Evolutionary conservation across 352 stramenopile genomes (phyloP), one percentile per base, ranked within the genome.

Genomic region (Phytophthora uliginosa): DNA sequence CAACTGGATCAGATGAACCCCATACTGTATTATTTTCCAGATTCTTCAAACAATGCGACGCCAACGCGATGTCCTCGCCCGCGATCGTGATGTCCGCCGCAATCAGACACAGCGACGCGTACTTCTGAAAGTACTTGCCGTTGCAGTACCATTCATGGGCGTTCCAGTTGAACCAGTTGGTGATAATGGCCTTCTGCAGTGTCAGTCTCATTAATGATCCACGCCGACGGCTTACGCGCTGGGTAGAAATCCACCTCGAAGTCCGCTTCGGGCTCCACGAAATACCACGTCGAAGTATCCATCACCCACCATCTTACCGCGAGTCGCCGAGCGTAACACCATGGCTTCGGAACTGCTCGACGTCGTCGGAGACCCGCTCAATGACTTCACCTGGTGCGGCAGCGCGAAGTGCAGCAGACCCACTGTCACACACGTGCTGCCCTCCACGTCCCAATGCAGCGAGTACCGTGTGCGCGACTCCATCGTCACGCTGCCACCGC

Each of bases 321-420:
- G 81, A 1, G 81, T 81, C 0, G 79, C 81, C 31, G 84, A 87
- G 56, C 88, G 69, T 1, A 90, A 61, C 38, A 63, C 17, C 40
- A 88, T 79, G 0, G 78, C 63, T 3, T 26, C 62, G 3, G 52
- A 50, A 42, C 53, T 77, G 17, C 73, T 54, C 10, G 69, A 50
- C 17, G 36, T 71, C 10, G 52, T 67, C 20, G 56, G 26, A 5
- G 28, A 36, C 3, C 40, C 53, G 13, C 34, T 52, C 42, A 91
- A 63, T 6, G 77, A 77, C 28, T 82, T 71, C 20, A 89, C 20
- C 38, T 92, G 85, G 48, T 92, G 85, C 38, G 64, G 73, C 20
- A 91, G 56, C 2, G 80, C 85, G 52, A 92, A 91, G 50, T 92
- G 83, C 9, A 89, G 58, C 9, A 92, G 66, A 7, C 85, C 85